A percentile compares a stretch with the other conserved stretches of the same genome.
Conservation (phyloP, 2,329 filamentous ascomycete genomes). For the Ophiostoma montium region DNA sequence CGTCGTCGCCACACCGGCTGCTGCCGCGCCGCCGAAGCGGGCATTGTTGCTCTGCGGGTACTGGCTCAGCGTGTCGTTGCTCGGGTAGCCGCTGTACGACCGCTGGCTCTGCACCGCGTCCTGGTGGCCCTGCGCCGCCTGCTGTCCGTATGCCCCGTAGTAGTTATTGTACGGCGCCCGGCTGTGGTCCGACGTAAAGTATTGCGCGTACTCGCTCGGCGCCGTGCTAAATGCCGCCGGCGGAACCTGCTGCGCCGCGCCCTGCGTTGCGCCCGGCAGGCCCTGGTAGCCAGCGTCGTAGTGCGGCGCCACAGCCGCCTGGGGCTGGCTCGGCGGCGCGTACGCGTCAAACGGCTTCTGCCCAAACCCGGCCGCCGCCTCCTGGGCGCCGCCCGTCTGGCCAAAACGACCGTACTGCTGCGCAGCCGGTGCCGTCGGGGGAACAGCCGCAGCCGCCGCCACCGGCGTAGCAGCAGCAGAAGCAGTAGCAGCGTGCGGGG, state of each 20-base stretch:
- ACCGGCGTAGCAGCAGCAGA: conserved; percentile 17
- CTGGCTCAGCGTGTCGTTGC: conserved; percentile 48
- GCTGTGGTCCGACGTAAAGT: conserved; percentile 59
- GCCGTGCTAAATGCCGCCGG: conserved; percentile 58
- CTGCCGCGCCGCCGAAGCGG: conserved; percentile 37
- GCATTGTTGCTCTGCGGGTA: conserved; percentile 65
- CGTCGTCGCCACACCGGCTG: background rate
- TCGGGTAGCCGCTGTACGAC: conserved; percentile 60
- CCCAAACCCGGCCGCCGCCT: conserved; percentile 36
- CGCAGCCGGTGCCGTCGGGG: conserved; percentile 6
- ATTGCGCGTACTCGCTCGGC: conserved; percentile 67
- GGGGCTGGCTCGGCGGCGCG: conserved; percentile 56
- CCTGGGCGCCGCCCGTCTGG: conserved; percentile 30
- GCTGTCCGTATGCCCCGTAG: conserved; percentile 45
- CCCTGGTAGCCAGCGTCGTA: conserved; percentile 44
- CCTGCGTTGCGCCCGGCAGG: conserved; percentile 21
- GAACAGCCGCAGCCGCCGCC: conserved; percentile 20
- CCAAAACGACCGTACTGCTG: conserved; percentile 57
- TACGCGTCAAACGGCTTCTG: conserved; percentile 87
- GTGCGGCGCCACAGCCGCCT: conserved; percentile 33
- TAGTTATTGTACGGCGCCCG: conserved; percentile 70
- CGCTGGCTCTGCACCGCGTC: conserved; percentile 52
- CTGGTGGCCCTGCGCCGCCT: conserved; percentile 48
- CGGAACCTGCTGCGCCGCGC: conserved; percentile 42
- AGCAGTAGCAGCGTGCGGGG: conserved; percentile 27